A percentile compares a stretch with the other conserved stretches of the same genome.
Evolutionary conservation across 306 rosid genomes (phyloP).

Genomic region (Acacia crassicarpa): DNA sequence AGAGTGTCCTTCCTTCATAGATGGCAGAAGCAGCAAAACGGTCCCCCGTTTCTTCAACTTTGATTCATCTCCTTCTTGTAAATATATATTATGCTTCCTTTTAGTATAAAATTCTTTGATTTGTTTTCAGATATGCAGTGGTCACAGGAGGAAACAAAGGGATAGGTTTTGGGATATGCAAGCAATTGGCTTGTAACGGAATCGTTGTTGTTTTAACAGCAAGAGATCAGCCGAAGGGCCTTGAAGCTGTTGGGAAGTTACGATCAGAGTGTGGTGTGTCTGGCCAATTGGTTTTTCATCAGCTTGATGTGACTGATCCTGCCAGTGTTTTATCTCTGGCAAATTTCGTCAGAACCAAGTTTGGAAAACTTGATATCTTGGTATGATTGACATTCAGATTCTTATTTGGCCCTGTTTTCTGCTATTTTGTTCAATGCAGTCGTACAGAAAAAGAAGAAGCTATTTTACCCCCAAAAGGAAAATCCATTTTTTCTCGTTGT

Average conservation of each 20-base stretch:
- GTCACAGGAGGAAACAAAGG: constrained; percentile 14
- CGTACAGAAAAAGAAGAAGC: not conserved
- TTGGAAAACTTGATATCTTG: constrained; percentile 42
- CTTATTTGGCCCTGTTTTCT: not conserved
- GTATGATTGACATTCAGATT: not conserved
- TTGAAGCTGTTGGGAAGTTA: constrained; percentile 39
- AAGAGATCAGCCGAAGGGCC: constrained; percentile 37
- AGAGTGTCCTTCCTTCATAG: not conserved
- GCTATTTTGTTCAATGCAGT: not conserved
- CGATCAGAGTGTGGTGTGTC: constrained; percentile 13
- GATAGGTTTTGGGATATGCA: constrained; percentile 1
- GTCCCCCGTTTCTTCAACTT: not conserved
- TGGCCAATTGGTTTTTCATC: constrained; percentile 30
- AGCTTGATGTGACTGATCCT: constrained; percentile 26
- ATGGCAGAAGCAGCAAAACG: not conserved
- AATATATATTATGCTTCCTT: not conserved
- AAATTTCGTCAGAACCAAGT: constrained; percentile 31
- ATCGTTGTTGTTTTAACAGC: constrained; percentile 36
- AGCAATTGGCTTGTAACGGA: not conserved
- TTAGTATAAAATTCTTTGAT: not conserved
- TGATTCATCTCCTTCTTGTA: not conserved
- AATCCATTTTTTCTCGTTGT: not conserved
- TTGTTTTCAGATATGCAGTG: constrained; percentile 1
- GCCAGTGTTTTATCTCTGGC: constrained; percentile 20
- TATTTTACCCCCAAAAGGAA: not conserved